Evolutionary conservation across 2,329 filamentous ascomycete genomes (phyloP).

Genomic region (Thelonectria discophora): DNA sequence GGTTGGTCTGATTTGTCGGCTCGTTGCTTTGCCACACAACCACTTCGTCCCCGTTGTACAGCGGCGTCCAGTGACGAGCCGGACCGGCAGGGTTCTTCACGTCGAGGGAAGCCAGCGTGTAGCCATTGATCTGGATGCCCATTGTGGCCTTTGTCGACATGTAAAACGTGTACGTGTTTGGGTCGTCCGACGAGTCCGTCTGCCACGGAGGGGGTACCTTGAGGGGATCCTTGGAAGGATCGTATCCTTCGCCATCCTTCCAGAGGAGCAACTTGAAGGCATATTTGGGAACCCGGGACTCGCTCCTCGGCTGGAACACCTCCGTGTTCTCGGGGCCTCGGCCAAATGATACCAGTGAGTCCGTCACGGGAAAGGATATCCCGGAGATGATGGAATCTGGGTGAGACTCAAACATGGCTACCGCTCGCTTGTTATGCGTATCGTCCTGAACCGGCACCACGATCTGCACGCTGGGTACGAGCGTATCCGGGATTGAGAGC

Average conservation of each 20-base stretch:
- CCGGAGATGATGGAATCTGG: conserved; percentile 70
- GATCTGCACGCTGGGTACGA: conserved; percentile 48
- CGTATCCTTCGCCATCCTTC: conserved; percentile 71
- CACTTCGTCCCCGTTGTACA: conserved; percentile 81
- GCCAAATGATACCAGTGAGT: conserved; percentile 79
- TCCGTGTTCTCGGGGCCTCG: conserved; percentile 74
- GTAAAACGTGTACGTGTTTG: conserved; percentile 72
- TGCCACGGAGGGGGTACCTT: conserved; percentile 61
- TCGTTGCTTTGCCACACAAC: conserved; percentile 70
- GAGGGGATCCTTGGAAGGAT: conserved; percentile 63
- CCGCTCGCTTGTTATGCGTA: conserved; percentile 51
- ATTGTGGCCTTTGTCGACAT: conserved; percentile 81
- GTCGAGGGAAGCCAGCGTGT: conserved; percentile 67
- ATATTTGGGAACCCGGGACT: conserved; percentile 81
- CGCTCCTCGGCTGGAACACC: conserved; percentile 67
- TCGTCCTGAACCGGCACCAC: conserved; percentile 48
- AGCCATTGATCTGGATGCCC: conserved; percentile 80
- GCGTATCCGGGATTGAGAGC: conserved; percentile 47
- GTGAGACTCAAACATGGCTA: conserved; percentile 74
- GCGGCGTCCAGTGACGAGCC: conserved; percentile 70
- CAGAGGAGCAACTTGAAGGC: conserved; percentile 82
- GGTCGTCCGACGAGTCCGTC: conserved; percentile 46
- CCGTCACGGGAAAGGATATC: conserved; percentile 71
- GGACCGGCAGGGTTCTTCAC: conserved; percentile 62
- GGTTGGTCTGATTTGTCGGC: conserved; percentile 52